Evolutionary conservation across 495 filamentous ascomycete species (phyloP), one percentile per base, ranked within the genome.

Genomic region (Mycothermus thermophilus): DNA sequence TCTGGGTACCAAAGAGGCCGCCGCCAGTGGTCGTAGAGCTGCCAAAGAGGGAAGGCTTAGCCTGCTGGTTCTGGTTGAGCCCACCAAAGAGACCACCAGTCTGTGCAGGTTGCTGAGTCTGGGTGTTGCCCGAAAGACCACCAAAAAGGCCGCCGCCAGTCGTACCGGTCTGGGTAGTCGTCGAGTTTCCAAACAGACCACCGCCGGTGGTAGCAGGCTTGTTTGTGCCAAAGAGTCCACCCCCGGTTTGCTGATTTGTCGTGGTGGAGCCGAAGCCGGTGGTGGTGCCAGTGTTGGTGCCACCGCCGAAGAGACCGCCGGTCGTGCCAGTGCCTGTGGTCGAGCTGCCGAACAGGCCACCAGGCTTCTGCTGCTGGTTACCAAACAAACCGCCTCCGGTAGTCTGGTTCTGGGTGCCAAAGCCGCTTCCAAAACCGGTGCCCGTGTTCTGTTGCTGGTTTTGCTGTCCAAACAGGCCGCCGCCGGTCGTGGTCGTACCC

Each of bases 1-100:
- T 54, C 55, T 76, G 76, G 22, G 42, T 50, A 3, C 75, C 77
- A 41, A 90, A 88, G 18, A 93, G 51, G 41, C 79, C 69, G 20
- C 66, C 54, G 4, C 64, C 60, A 15, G 60, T 46, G 20, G 53
- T 51, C 9, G 55, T 44, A 18, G 54, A 38, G 8, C 38, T 20
- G n/a, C 64, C 62, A 22, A 71, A 72, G 16, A 68, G 36, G 43
- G 48, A 54, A 35, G 57, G 55, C 44, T 63, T 66, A 40, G 47
- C 53, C 40, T 64, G 58, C 13, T 48, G 51, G 28, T 47, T 54
- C 19, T 58, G 55, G 10, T 47, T 51, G 10, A 66, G 34, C 10
- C 50, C 34, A 6, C 66, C 62, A 40, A 72, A 72, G 9, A 74
- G 31, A 19, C 54, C 34, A 17, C 45, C 39, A 5, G 33, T 32